Base-by-base conservation (phyloP, 495 filamentous ascomycete species). In the Extremus antarcticus region DNA sequence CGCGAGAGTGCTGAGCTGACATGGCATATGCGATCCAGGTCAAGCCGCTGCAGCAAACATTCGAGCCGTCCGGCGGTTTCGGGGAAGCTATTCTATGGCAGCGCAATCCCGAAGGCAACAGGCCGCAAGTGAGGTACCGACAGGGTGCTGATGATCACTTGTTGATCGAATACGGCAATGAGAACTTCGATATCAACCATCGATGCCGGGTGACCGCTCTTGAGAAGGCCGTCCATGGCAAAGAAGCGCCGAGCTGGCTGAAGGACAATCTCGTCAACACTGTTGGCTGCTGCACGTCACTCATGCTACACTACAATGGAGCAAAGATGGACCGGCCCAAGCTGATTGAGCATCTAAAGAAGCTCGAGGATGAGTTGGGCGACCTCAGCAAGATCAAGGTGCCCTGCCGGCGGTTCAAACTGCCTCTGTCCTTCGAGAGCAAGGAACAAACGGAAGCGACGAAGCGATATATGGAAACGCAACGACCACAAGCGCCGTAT, bases 91-190 rank as follows among this genome's bases (percentile, higher is more conserved):
- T 76, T 17, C 56, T 76, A 13, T 70, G 65, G 52, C 65, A 68
- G 43, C 67, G 73, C 19, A 58, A 60, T 40, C 65, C 63, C 25
- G 58, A 74, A 43, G 71, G 67, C 3, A 71, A 65, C 38, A 69
- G 70, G 25, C 73, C 71, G 15, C 55, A 61, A 25, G 71, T 76
- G n/a, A 67, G 65, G 2, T 79, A 77, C 59, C 68, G 75, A 57
- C 76, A 78, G 70, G 77, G 74, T n/a, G 78, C 74, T 16, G 78
- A 82, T 57, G 73, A 74, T 45, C 74, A 72, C 55, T 51, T 82
- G 2, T 58, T 82, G 17, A 67, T 82, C 13, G 78, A 81, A 49
- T 78, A 78, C 47, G 78, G 78, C 23, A 55, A 70, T 17, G 74
- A 73, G 7, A 55, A 52, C 4, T 77, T 76, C 55, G 67, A 79